Percentiles rank a stretch among this genome's conserved stretches.
phyloP scores from a whole-genome alignment of 495 filamentous ascomycete species.

The Penicillium ochrochloron region DNA sequence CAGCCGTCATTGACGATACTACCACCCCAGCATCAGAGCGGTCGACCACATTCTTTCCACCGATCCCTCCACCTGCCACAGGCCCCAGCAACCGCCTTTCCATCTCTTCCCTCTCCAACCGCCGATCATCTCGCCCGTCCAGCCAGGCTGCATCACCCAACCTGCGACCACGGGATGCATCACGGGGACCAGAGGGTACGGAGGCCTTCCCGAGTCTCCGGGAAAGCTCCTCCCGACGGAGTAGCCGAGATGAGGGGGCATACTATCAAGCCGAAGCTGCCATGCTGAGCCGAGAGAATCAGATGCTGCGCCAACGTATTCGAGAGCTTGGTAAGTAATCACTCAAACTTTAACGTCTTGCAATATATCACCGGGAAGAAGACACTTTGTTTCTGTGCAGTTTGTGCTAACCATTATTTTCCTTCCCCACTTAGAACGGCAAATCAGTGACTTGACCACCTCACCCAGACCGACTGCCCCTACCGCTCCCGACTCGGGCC shows the following conservation, averaged over 20 bases:
- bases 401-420: neutral
- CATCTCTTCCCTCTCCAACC: conserved; percentile 51
- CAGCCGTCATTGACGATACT: conserved; percentile 67
- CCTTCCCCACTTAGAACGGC: conserved; percentile 34
- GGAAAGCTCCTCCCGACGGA: conserved; percentile 39
- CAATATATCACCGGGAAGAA: conserved; percentile 14
- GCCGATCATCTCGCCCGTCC: conserved; percentile 49
- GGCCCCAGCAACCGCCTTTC: conserved; percentile 34
- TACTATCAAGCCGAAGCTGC: conserved; percentile 94
- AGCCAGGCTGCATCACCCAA: conserved; percentile 46
- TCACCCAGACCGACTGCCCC: conserved; percentile 18
- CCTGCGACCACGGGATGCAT: conserved; percentile 39
- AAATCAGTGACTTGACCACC: conserved; percentile 39
- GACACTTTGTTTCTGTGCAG: neutral
- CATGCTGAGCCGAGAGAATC: conserved; percentile 86
- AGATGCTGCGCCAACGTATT: conserved; percentile 86
- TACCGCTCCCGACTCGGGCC: conserved; percentile 21
- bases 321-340: conserved; percentile 65
- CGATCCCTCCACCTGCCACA: conserved; percentile 41
- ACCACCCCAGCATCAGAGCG: conserved; percentile 68
- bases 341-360: neutral
- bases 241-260: conserved; percentile 74
- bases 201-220: conserved; percentile 37
- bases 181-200: conserved; percentile 31
- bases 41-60: conserved; percentile 55